A percentile compares a stretch with the other conserved stretches of the same genome.
phyloP scores from a whole-genome alignment of 306 rosid species.

The Pyrus pyrifolia region DNA sequence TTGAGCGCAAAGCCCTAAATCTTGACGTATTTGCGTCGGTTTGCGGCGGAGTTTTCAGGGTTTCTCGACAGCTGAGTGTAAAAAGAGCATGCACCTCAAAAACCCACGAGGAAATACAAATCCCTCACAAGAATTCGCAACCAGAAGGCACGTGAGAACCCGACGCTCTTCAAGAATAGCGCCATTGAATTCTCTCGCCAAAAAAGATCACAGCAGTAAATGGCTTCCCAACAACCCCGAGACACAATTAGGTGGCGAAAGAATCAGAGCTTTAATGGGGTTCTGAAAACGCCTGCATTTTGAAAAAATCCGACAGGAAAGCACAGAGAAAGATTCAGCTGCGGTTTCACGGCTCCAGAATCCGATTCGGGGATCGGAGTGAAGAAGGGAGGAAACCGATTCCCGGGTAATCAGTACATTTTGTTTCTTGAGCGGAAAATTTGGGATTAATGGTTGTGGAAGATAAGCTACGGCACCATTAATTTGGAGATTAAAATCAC shows the following conservation, averaged over 20 bases:
- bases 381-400: neutral
- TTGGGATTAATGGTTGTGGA: neutral
- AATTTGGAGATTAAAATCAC: neutral
- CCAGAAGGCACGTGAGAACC: constrained; percentile 25
- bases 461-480: neutral
- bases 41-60: neutral
- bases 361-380: neutral
- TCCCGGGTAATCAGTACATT: constrained; percentile 2
- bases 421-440: neutral
- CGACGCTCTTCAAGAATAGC: constrained; percentile 50
- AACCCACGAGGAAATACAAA: constrained; percentile 20
- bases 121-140: constrained; percentile 24
- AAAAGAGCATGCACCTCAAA: constrained; percentile 25
- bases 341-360: neutral
- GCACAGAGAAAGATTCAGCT: constrained; percentile 7
- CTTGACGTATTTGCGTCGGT: neutral
- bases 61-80: neutral
- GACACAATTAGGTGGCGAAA: constrained; percentile 11
- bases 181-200: constrained; percentile 10
- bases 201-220: constrained; percentile 15
- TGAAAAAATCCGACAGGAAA: constrained; percentile 30
- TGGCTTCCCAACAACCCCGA: constrained; percentile 16
- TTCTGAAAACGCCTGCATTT: constrained; percentile 28
- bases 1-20: constrained; percentile 15
- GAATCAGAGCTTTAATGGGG: constrained; percentile 26